Evolutionary conservation across 176 grass and related monocot species (phyloP), one percentile per base, ranked within the genome.

Genomic region (Bonia amplexicaulis): DNA sequence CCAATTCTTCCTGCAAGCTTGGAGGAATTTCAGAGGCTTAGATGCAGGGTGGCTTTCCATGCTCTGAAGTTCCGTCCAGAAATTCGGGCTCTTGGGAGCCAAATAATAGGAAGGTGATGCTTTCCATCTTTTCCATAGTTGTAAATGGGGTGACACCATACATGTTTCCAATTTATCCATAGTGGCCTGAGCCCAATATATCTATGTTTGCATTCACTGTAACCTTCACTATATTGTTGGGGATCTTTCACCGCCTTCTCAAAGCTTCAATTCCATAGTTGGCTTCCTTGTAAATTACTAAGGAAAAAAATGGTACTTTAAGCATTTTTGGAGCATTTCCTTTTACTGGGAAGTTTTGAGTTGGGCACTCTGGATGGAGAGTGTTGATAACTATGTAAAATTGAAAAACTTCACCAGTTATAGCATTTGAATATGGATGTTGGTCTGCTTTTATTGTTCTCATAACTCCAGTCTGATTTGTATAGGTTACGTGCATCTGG

Each of bases 1-100:
- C 77, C 96, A 61, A 87, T 92, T 85, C 89, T 99, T 69, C 96
- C 96, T 69, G 31, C 74, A 86, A 89, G 83, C 71, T 84, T 99
- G 84, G 88, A 83, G 46, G 93, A 99, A 82, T 93, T 94, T 92
- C 96, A 99, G 65, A 94, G 90, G 76, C 91, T 99, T 88, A 96
- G 93, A 67, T 99, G 96, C 84, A 89, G 91, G 68, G 96, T 94
- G 81, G 91, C 93, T 37, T 99, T 92, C 84, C 93, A 90, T 89
- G 91, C 96, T 86, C 83, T 99, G 65, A 92, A 95, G 85, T 96
- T 96, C 80, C 93, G 93, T 53, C 70, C 84, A 83, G 93, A 96
- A 89, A 89, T 99, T 77, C 93, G n/a, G 77, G 87, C 76, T 85
- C 88, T 96, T 76, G 96, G 91, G 74, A 94, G 80, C 73, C 86